Percentiles rank a stretch among this genome's conserved stretches.
Evolutionary conservation across 495 filamentous ascomycete genomes (phyloP).

Genomic region (Hypoxylon lienhwacheense): DNA sequence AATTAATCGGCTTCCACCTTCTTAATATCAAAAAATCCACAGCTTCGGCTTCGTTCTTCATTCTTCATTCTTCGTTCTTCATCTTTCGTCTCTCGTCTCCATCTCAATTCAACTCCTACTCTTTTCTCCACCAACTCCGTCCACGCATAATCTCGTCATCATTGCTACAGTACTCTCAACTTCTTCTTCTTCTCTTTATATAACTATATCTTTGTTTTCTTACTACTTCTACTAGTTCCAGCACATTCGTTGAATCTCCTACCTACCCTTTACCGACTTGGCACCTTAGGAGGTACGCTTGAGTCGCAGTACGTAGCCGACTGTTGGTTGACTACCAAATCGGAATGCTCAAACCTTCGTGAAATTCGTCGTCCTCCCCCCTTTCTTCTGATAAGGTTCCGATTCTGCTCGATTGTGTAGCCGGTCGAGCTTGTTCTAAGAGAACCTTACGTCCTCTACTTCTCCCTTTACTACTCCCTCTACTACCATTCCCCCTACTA

Average conservation of each 20-base stretch:
- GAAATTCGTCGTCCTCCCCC: constrained; percentile 15
- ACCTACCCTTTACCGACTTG: constrained; percentile 8
- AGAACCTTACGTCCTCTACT: constrained; percentile 7
- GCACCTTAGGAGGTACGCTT: constrained; percentile 3
- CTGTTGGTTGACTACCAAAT: constrained; percentile 22
- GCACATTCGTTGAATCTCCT: background rate
- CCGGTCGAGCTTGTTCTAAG: constrained; percentile 16
- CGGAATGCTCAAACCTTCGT: constrained; percentile 25
- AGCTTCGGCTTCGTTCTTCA: no score
- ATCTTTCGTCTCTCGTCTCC: background rate
- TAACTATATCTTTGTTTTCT: background rate
- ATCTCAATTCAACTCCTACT: background rate
- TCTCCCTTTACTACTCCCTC: no score
- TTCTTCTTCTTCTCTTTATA: background rate
- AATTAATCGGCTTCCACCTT: background rate
- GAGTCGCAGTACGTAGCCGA: constrained; percentile 10
- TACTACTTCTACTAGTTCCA: background rate
- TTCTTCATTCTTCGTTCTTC: background rate
- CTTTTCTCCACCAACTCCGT: constrained; percentile 16
- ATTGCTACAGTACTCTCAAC: constrained; percentile 2
- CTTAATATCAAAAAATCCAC: constrained; percentile 1
- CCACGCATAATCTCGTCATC: constrained; percentile 15
- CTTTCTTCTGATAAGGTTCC: constrained; percentile 11
- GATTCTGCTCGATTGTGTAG: constrained; percentile 8
- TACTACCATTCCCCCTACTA: background rate